These are phyloP conservation scores for Metschnikowia reukaufii DNA, from an alignment of 805 yeast genomes.

Conservation along the genomic window DNA sequence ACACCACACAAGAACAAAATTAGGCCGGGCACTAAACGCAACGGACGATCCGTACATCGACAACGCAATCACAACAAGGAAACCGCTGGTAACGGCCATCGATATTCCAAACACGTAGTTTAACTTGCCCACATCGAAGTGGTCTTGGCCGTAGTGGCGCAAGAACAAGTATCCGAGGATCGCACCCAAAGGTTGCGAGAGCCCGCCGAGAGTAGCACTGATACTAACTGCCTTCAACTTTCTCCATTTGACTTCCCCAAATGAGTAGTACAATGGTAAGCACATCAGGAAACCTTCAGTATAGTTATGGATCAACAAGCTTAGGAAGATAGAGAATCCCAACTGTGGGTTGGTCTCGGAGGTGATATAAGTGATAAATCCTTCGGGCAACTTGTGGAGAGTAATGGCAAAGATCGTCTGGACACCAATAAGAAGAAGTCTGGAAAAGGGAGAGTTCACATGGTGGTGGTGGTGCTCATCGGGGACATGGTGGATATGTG, in stretches of 20 bases:
- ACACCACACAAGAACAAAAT: conserved; percentile 57
- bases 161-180: conserved; percentile 58
- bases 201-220: conserved; percentile 72
- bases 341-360: conserved; percentile 60
- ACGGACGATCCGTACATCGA: conserved; percentile 87
- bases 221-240: conserved; percentile 59
- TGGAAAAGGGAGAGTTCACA: conserved; percentile 70
- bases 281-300: conserved; percentile 96
- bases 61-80: conserved; percentile 73
- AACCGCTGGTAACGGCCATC: conserved; percentile 79
- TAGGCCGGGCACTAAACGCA: conserved; percentile 63
- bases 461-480: conserved; percentile 71
- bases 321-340: conserved; percentile 79
- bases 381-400: conserved; percentile 92
- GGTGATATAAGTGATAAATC: conserved; percentile 83
- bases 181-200: conserved; percentile 91
- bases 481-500: conserved; percentile 14
- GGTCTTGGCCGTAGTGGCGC: conserved; percentile 29
- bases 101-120: conserved; percentile 56
- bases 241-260: conserved; percentile 41
- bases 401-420: conserved; percentile 88
- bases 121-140: conserved; percentile 27
- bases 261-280: conserved; percentile 79
- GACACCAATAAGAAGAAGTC: conserved; percentile 80
- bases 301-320: conserved; percentile 85